Percentiles rank a stretch among this genome's conserved stretches.
phyloP scores from a whole-genome alignment of 148 eudicot genomes.

The Beta vulgaris region DNA sequence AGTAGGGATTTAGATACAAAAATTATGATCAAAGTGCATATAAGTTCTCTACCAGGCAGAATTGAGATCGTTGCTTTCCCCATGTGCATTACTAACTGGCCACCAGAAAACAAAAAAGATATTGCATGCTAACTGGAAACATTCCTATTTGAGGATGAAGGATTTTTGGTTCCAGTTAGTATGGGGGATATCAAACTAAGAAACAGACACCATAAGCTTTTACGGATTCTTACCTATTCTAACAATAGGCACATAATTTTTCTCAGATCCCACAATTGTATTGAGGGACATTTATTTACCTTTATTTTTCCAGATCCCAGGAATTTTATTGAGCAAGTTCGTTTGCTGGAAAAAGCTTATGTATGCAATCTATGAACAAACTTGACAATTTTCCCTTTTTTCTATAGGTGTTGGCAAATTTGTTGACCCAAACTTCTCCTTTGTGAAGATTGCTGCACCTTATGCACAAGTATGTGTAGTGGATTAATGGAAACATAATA shows the following conservation, averaged over 20 bases:
- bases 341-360: background rate
- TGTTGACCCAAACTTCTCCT: constrained; percentile 87
- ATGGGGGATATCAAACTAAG: background rate
- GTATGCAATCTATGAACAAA: background rate
- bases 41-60: background rate
- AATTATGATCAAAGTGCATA: background rate
- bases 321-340: background rate
- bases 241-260: background rate
- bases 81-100: no score
- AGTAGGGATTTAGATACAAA: background rate
- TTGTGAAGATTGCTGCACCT: constrained; percentile 93
- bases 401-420: constrained; percentile 73
- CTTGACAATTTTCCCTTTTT: background rate
- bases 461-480: constrained; percentile 75
- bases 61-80: no score
- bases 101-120: no score
- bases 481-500: background rate
- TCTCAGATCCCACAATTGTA: background rate
- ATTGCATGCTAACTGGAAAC: no score
- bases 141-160: background rate
- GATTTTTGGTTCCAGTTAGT: background rate
- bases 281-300: background rate
- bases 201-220: background rate
- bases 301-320: background rate
- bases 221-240: background rate